Evolutionary conservation across 2,329 filamentous ascomycete species (phyloP), one percentile per base, ranked within the genome.

Genomic region (Rhynchosporium agropyri): DNA sequence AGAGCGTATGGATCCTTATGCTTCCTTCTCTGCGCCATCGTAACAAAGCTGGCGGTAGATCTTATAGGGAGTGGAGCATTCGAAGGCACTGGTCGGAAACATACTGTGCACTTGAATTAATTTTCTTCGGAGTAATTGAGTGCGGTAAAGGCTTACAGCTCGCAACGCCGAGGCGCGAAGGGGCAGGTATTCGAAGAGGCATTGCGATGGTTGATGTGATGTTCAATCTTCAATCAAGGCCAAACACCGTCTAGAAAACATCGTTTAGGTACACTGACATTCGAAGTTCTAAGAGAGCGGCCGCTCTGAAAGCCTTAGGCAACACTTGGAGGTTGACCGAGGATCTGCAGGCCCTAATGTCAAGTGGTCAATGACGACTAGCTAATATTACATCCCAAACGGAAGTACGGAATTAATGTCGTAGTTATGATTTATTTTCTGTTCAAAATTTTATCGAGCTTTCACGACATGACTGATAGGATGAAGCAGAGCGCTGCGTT

Each of bases 1-100:
- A 89, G 85, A 64, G 88, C 83, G 74, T 96, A 97, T 0, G 92
- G 92, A 71, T 98, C 92, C 73, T 86, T 84, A 74, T 89, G 87
- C 64, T 84, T 84, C 66, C 84, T 83, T 74, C 87, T 87, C 77
- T 84, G 84, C 68, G 90, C 84, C 68, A 70, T 67, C 42, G 71
- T 71, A 45, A 86, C 85, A 28, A 88, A 75, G 69, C 84, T 85
- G 56, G 89, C 88, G 66, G 85, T 84, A 69, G 91, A 86, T 69
- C 84, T 78, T 74, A 88, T 74, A 70, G 86, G 81, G 71, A 89
- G 78, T 20, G 72, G 71, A 81, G 80, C 70, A 79, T 80, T 76
- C 40, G 78, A 70, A 46, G 79, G 68, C 45, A 81, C 77, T 59
- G 84, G 84, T 65, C 85, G 84, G 46, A 88, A 79, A 75, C 84